A percentile compares a stretch with the other conserved stretches of the same genome.
Conservation (phyloP, 1,284 basidiomycete species). For the Ceratobasidium sp. region DNA sequence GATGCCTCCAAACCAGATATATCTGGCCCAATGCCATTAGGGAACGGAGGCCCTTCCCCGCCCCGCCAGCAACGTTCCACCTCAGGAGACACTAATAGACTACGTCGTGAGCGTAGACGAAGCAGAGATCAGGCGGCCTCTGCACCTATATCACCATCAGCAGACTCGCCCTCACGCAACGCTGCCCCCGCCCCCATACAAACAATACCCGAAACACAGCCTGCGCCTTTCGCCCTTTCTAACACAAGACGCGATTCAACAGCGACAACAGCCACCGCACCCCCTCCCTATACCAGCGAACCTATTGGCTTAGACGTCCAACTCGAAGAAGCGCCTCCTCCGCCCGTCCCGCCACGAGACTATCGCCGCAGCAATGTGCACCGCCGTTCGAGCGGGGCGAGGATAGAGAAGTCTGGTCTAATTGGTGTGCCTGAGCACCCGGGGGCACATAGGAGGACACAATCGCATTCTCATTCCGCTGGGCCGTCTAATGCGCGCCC, state of each 20-base stretch:
- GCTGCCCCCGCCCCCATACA: too few relatives aligned
- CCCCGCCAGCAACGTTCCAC: not conserved
- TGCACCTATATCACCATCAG: constrained; percentile 6
- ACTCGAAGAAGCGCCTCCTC: constrained; percentile 30
- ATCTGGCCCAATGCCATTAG: constrained; percentile 29
- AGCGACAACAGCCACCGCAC: constrained; percentile 7
- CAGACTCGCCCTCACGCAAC: not conserved
- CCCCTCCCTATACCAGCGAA: constrained; percentile 23
- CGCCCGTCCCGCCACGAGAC: constrained; percentile 20
- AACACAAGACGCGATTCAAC: constrained; percentile 18
- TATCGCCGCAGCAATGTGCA: not conserved
- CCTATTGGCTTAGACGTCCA: constrained; percentile 16
- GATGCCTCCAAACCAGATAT: constrained; percentile 23
- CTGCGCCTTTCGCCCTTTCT: not conserved
- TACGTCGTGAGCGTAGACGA: constrained; percentile 2
- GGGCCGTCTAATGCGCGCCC: constrained; percentile 1
- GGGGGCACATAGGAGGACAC: too few relatives aligned
- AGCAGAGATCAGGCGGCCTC: constrained; percentile 10
- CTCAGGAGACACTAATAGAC: not conserved
- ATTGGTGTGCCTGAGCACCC: too few relatives aligned
- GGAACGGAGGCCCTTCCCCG: not conserved
- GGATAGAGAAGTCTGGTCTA: too few relatives aligned
- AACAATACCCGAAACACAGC: not conserved
- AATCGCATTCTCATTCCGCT: constrained; percentile 22
- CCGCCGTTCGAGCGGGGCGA: too few relatives aligned